Percentiles rank a stretch among this genome's conserved stretches.
These are phyloP conservation scores for Phytophthora chlamydospora DNA, from an alignment of 352 stramenopile species.

Conservation along the genomic window DNA sequence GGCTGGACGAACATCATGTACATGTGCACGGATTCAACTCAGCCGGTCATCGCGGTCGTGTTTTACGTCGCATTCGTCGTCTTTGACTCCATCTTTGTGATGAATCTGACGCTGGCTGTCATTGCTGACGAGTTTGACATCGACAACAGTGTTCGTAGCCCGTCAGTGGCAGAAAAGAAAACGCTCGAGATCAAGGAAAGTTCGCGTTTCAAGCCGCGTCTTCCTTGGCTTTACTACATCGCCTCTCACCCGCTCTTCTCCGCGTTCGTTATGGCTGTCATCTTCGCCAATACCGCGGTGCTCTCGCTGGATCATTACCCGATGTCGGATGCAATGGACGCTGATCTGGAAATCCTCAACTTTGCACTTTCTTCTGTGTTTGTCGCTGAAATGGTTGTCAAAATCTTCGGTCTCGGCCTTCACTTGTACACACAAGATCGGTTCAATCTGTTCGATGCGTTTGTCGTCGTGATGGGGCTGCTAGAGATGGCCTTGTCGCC, in stretches of 20 bases:
- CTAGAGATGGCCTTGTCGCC: constrained; percentile 71
- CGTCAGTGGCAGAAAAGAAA: constrained; percentile 28
- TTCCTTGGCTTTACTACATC: constrained; percentile 51
- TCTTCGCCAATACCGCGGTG: constrained; percentile 83
- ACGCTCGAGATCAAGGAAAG: constrained; percentile 15
- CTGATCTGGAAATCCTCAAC: constrained; percentile 73
- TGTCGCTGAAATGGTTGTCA: constrained; percentile 75
- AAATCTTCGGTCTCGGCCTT: constrained; percentile 78
- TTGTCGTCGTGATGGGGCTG: constrained; percentile 75
- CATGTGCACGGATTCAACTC: constrained; percentile 66
- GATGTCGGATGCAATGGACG: constrained; percentile 54
- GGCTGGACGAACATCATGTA: constrained; percentile 95
- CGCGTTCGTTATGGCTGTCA: constrained; percentile 67
- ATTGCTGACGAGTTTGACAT: constrained; percentile 90
- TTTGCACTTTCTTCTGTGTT: constrained; percentile 80
- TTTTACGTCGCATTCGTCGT: constrained; percentile 91
- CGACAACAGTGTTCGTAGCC: constrained; percentile 44
- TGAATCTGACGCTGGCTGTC: constrained; percentile 92
- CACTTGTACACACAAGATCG: constrained; percentile 66
- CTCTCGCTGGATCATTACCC: constrained; percentile 85
- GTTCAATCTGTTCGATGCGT: constrained; percentile 87
- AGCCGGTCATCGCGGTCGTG: constrained; percentile 59
- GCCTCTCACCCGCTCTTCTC: constrained; percentile 62
- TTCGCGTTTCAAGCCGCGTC: constrained; percentile 20
- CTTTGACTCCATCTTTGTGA: constrained; percentile 92